These are phyloP conservation scores for Lepiota brunneoincarnata DNA, from an alignment of 768 basidiomycete species.

Conservation along the genomic window DNA sequence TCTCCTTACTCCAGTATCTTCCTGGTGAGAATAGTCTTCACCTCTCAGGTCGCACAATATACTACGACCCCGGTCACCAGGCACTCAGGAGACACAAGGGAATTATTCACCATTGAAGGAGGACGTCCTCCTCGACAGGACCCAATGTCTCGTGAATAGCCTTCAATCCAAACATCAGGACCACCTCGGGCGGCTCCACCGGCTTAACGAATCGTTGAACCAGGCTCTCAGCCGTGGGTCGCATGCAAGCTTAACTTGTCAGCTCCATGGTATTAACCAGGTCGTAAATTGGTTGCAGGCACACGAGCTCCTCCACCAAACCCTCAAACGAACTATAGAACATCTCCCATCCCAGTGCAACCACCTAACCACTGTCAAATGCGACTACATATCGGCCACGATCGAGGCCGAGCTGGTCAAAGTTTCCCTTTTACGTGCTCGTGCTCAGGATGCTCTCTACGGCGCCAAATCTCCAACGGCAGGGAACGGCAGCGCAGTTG, in stretches of 20 bases:
- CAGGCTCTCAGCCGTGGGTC: background rate
- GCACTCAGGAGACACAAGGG: too few species aligned
- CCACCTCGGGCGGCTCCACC: background rate
- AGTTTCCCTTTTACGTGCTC: slow-evolving; percentile 42
- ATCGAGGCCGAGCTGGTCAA: slow-evolving; percentile 48
- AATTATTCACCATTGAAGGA: background rate
- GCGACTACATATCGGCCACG: slow-evolving; percentile 39
- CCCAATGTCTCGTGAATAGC: background rate
- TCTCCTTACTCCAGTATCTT: slow-evolving; percentile 1
- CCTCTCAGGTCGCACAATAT: too few species aligned
- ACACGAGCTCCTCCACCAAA: slow-evolving; percentile 20
- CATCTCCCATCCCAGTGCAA: slow-evolving; percentile 26
- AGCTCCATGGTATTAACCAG: background rate
- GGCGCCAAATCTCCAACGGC: slow-evolving; percentile 23
- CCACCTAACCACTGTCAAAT: slow-evolving; percentile 28
- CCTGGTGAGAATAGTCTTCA: background rate
- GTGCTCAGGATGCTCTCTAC: slow-evolving; percentile 38
- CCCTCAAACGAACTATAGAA: slow-evolving; percentile 24
- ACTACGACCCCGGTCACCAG: too few species aligned
- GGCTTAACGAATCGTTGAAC: background rate
- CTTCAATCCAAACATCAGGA: background rate
- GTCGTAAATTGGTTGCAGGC: background rate
- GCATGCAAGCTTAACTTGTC: background rate
- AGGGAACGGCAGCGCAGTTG: slow-evolving; percentile 22
- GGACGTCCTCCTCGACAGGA: background rate